These are phyloP conservation scores for Arctostaphylos glauca DNA, from an alignment of 148 eudicot species.

Conservation along the genomic window DNA sequence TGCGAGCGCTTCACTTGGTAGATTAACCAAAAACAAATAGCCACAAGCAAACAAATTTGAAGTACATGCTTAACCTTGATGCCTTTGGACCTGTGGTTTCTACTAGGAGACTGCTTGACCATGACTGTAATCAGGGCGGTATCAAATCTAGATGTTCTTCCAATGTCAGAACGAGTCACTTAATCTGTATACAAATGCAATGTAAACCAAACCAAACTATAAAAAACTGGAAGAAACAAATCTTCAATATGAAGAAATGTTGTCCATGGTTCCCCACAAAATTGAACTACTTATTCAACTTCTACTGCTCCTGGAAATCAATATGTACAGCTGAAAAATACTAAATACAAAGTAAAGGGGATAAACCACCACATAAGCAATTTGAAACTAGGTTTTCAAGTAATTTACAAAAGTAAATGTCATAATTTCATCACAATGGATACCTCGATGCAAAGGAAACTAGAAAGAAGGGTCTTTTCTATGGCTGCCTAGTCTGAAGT, in stretches of 20 bases:
- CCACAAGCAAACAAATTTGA: conserved; percentile 75
- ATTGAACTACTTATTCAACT: neutral
- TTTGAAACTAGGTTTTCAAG: neutral
- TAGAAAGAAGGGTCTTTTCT: neutral
- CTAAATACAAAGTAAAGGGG: neutral
- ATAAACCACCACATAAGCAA: neutral
- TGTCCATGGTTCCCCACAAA: neutral
- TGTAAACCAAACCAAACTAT: neutral
- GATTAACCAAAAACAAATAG: conserved; percentile 81
- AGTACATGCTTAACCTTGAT: conserved; percentile 66
- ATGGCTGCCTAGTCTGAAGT: no score
- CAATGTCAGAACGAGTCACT: neutral
- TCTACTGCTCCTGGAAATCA: neutral
- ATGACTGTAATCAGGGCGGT: conserved; percentile 23
- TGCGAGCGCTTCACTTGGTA: conserved; percentile 93
- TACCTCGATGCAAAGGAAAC: neutral
- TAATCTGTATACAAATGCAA: neutral
- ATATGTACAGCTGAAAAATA: neutral
- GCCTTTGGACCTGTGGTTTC: conserved; percentile 68
- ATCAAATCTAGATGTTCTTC: neutral
- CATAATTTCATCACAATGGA: neutral
- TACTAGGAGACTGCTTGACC: conserved; percentile 70
- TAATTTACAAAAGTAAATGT: neutral
- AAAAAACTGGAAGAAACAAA: neutral
- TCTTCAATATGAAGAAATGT: neutral